Evolutionary conservation across 768 basidiomycete genomes (phyloP), one percentile per base, ranked within the genome.

Genomic region (Wakefieldia striispora): DNA sequence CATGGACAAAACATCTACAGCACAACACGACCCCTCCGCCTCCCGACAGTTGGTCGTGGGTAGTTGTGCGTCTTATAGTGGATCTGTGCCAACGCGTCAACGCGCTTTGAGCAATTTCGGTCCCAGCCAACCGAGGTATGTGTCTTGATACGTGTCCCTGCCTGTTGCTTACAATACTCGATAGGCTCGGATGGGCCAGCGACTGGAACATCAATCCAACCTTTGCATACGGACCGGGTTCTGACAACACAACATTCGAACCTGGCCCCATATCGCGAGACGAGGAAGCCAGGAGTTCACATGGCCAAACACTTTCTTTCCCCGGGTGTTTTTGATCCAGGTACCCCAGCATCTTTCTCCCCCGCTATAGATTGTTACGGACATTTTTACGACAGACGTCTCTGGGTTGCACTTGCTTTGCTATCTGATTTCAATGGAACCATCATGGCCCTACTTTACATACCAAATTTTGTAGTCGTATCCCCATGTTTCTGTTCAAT

Each of bases 161-260:
- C 3, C 3, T 24, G 19, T 26, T n/a, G 12, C 45, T 57, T 4
- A 49, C 49, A 40, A 34, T 19, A 16, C 21, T 24, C 13, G 35
- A 9, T 17, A 57, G 57, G 38, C 31, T 39, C 31, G 40, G 51
- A 33, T 62, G 55, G 54, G 53, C 51, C n/a, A 47, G 46, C 19
- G 60, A 63, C 33, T 63, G 63, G 63, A 38, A 55, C n/a, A 43
- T 45, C 10, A 49, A 56, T 33, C 29, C 50, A 19, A 1, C 8
- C n/a, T 48, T 42, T 41, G 45, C 50, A 43, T 54, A 54, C 45
- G 49, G 47, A 35, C 47, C 42, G 27, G 42, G 42, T 34, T 42
- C 52, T 45, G 43, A 48, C 17, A 27, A 33, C 17, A 9, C 42
- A 14, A 8, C 33, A 37, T 19, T 45, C 41, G 52, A 46, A 46